Conservation (phyloP, 108 stramenopile genomes). For the Cyclotella kingstonii region DNA sequence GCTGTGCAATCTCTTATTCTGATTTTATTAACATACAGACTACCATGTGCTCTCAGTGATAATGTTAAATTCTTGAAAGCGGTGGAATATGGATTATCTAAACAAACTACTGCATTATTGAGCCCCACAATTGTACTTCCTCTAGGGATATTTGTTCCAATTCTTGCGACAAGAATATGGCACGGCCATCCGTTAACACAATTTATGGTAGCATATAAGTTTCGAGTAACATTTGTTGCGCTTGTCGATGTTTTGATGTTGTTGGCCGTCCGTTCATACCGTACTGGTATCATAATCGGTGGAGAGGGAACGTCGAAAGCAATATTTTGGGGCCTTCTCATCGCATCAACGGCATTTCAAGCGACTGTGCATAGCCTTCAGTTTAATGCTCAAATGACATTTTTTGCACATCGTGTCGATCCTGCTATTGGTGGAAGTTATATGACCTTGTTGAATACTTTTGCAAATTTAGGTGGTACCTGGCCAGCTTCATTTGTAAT, state of each 20-base stretch:
- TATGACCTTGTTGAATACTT: conserved; percentile 99
- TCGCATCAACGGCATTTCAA: conserved; percentile 85
- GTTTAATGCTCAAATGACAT: conserved; percentile 98
- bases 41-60: conserved; percentile 80
- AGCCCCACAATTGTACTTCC: conserved; percentile 86
- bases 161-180: conserved; percentile 73
- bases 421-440: conserved; percentile 98
- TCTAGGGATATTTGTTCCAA: conserved; percentile 50
- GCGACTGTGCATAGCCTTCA: conserved; percentile 86
- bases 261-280: conserved; percentile 39
- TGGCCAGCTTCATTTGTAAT: conserved; percentile 89
- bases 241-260: conserved; percentile 78
- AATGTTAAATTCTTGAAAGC: conserved; percentile 91
- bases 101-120: conserved; percentile 81
- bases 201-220: conserved; percentile 80
- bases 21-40: conserved; percentile 86
- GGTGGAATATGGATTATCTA: conserved; percentile 78
- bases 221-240: conserved; percentile 79
- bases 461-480: conserved; percentile 92
- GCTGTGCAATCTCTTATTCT: conserved; percentile 81
- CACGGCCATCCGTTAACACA: conserved; percentile 71
- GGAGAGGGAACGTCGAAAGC: conserved; percentile 28
- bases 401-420: conserved; percentile 95
- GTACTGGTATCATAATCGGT: conserved; percentile 15
- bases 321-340: conserved; percentile 67